Base-by-base conservation (phyloP, 129 eudicot genomes). In the Daucus carota region DNA sequence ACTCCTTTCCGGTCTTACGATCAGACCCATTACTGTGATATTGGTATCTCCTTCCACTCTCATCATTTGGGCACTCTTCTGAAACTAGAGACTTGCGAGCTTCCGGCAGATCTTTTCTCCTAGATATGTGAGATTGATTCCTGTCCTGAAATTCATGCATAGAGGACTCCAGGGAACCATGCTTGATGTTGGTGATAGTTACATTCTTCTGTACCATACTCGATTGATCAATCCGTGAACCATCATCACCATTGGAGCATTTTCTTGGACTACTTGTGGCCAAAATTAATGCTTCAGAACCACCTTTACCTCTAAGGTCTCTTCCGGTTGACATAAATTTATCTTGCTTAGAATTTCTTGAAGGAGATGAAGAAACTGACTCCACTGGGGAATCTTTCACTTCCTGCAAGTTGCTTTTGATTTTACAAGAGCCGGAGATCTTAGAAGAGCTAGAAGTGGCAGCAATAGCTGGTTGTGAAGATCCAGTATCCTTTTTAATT, bases 401-500 rank as follows among this genome's bases (percentile, higher is more conserved):
- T 77, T 87, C 96, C 75, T 80, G 87, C 38, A 71, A 73, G 69
- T 81, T 83, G 50, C 80, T 57, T 84, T 82, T 91, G 52, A 70
- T 87, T 82, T 85, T 91, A 84, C 60, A 88, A 79, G 99, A 94
- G 50, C 90, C 97, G 60, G 97, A 89, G 79, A 94, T 93, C 84
- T 91, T 94, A 2, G 99, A 94, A 72, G 99, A 94, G 87, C 99
- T 89, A 52, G 99, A 94, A 86, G 95, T 87, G 57, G 98, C 91
- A 63, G 97, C 96, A 82, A 82, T 79, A 70, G 80, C 72, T 67
- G 85, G 89, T 34, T 75, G 87, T 68, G 36, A 36, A 33, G 82
- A 52, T 73, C 82, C 85, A 44, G 72, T 69, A 82, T 92, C 93
- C 85, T 78, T 81, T 85, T 82, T 84, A 60, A 85, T 70, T 76